Conservation (phyloP, 768 basidiomycete species). For the Sistotremastrum niveocremeum region DNA sequence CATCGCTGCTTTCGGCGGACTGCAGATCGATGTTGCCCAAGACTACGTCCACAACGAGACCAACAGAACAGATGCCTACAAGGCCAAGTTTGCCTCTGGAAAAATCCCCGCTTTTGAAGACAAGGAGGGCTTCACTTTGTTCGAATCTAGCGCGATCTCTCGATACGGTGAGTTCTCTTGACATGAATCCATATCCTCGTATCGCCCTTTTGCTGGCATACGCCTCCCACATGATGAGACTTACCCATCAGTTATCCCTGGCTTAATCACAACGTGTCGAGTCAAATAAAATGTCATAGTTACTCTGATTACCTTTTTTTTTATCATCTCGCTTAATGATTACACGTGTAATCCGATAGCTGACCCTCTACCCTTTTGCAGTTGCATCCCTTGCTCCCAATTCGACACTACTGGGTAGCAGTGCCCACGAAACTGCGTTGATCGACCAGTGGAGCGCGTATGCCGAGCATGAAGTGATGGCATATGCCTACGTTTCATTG, state of each 20-base stretch:
- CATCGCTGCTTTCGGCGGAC: conserved; percentile 43
- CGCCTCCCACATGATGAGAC: conserved; percentile 25
- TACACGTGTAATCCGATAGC: not conserved
- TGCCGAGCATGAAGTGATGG: conserved; percentile 49
- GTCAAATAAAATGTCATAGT: conserved; percentile 27
- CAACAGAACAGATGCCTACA: conserved; percentile 60
- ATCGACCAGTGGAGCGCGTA: conserved; percentile 82
- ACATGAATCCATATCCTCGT: not conserved
- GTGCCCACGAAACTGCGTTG: conserved; percentile 51
- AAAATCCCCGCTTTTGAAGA: conserved; percentile 80
- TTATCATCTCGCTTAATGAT: not conserved
- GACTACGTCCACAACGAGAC: conserved; percentile 46
- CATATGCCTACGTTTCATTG: conserved; percentile 22
- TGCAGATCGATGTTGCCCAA: conserved; percentile 40
- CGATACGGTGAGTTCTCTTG: conserved; percentile 62
- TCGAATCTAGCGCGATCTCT: conserved; percentile 71
- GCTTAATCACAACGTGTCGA: conserved; percentile 51
- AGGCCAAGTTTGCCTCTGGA: conserved; percentile 63
- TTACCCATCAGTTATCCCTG: conserved; percentile 51
- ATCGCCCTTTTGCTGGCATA: conserved; percentile 13
- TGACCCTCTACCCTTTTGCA: conserved; percentile 21
- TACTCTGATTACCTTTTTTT: conserved; percentile 4
- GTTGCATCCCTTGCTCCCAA: conserved; percentile 71
- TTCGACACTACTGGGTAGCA: conserved; percentile 59
- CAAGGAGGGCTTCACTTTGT: conserved; percentile 62